phyloP scores from a whole-genome alignment of 164 flowering plant genomes.

The Magnolia officinalis region DNA sequence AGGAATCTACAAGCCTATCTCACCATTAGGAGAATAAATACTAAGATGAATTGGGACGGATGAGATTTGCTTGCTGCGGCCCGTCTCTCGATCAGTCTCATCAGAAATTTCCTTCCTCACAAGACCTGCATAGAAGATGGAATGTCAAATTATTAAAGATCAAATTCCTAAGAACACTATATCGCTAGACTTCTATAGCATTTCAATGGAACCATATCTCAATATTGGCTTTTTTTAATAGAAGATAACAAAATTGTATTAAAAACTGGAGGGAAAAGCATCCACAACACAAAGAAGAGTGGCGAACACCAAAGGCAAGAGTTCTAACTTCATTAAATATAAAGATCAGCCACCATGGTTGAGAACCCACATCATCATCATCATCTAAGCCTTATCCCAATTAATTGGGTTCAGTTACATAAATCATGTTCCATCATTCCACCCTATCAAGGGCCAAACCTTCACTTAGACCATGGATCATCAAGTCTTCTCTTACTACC shows the following conservation, averaged over 20 bases:
- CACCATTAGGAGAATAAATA: constrained; percentile 90
- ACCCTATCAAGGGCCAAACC: no score
- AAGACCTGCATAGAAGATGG: constrained; percentile 50
- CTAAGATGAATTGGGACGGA: constrained; percentile 90
- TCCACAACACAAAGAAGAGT: background rate
- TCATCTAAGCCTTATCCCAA: no score
- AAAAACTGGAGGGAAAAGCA: background rate
- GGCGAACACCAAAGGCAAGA: no score
- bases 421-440: no score
- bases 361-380: no score
- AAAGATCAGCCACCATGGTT: no score
- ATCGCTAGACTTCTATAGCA: background rate
- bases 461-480: no score
- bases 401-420: no score
- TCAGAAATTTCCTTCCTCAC: constrained; percentile 91
- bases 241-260: background rate
- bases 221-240: background rate
- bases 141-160: background rate
- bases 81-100: constrained; percentile 97
- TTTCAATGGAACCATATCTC: background rate
- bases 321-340: no score
- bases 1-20: constrained; percentile 3
- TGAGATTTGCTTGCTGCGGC: constrained; percentile 74
- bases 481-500: no score
- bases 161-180: background rate